A percentile compares a stretch with the other conserved stretches of the same genome.
phyloP scores from a whole-genome alignment of 805 yeast species.

The Candida ascalaphidarum region DNA sequence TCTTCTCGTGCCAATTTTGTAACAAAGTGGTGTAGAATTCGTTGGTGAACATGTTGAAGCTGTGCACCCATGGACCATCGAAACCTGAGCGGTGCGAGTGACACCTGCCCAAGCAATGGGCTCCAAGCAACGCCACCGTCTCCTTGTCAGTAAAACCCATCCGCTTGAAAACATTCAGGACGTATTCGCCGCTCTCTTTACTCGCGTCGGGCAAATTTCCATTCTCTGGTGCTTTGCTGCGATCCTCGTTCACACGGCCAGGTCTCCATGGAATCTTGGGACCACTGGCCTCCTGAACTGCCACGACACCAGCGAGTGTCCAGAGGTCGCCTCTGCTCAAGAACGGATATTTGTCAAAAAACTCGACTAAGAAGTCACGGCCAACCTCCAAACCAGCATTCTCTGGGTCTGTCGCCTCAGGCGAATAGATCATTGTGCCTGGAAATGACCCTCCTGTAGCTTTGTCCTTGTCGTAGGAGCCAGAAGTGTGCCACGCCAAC shows the following conservation, averaged over 20 bases:
- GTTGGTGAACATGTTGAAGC: constrained; percentile 31
- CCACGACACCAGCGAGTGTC: constrained; percentile 61
- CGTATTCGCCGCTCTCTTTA: constrained; percentile 21
- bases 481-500: constrained; percentile 32
- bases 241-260: constrained; percentile 34
- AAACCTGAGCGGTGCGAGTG: constrained; percentile 29
- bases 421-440: constrained; percentile 29
- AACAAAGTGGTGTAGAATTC: constrained; percentile 30
- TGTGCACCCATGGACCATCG: constrained; percentile 35
- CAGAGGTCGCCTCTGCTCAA: constrained; percentile 60
- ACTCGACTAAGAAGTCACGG: constrained; percentile 46
- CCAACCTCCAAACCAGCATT: constrained; percentile 47
- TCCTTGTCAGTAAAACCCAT: constrained; percentile 37
- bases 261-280: constrained; percentile 53
- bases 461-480: constrained; percentile 19
- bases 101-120: constrained; percentile 34
- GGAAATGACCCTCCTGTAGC: constrained; percentile 28
- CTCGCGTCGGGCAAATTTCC: constrained; percentile 46
- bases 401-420: constrained; percentile 46
- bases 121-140: constrained; percentile 34
- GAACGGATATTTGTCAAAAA: constrained; percentile 50
- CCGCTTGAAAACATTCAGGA: constrained; percentile 36
- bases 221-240: constrained; percentile 30
- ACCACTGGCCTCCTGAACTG: constrained; percentile 57
- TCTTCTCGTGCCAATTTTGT: constrained; percentile 45